Conservation (phyloP, 176 grass and related monocot species). For the Bonia amplexicaulis region DNA sequence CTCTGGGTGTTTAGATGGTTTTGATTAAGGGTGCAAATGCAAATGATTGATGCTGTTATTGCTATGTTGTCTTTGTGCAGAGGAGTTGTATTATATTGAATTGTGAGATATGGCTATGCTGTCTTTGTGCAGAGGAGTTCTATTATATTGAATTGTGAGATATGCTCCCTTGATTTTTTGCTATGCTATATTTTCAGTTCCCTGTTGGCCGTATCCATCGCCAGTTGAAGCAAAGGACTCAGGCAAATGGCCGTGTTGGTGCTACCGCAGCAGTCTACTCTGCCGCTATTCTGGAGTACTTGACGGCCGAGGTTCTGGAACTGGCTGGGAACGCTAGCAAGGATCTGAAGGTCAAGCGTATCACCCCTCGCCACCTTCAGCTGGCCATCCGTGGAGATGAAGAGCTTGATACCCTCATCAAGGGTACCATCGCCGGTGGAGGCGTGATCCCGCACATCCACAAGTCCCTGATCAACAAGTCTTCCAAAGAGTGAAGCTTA, state of each 20-base stretch:
- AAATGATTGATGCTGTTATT: not conserved
- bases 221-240: slow-evolving; percentile 56
- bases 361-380: slow-evolving; percentile 71
- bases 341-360: slow-evolving; percentile 72
- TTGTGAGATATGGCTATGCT: not conserved
- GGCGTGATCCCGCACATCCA: slow-evolving; percentile 75
- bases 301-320: slow-evolving; percentile 59
- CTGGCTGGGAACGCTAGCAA: slow-evolving; percentile 68
- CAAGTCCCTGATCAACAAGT: slow-evolving; percentile 80
- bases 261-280: slow-evolving; percentile 66
- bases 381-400: slow-evolving; percentile 68
- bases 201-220: slow-evolving; percentile 70
- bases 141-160: not conserved
- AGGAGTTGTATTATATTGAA: not conserved
- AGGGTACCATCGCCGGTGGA: slow-evolving; percentile 69
- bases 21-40: not conserved
- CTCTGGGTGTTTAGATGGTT: not conserved
- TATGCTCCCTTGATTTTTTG: not conserved
- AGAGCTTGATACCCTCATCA: slow-evolving; percentile 69
- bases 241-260: slow-evolving; percentile 65
- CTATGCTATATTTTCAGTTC: slow-evolving; percentile 36
- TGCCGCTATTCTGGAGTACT: slow-evolving; percentile 63
- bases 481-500: slow-evolving; percentile 62
- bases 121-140: not conserved
- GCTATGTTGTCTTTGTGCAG: not conserved